Base-by-base conservation (phyloP, 2,329 filamentous ascomycete species). In the Cryphonectria naterciae region DNA sequence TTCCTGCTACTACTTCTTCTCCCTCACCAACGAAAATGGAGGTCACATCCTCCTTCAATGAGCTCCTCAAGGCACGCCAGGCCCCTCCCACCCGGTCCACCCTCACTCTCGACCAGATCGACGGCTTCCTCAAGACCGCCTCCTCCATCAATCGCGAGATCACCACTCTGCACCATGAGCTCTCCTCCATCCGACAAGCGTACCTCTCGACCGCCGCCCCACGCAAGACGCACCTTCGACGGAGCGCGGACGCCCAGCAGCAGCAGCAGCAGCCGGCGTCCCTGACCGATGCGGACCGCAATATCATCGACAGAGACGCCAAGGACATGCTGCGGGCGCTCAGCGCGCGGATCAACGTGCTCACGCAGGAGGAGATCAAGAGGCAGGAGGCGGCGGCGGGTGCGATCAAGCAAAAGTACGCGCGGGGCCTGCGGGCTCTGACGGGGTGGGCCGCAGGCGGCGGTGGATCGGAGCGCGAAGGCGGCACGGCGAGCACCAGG, bases 101-200 rank as follows among this genome's bases (percentile, higher is more conserved):
- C 73, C 85, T 85, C 74, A 83, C 79, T 70, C 76, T 85, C 65
- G 83, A 87, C 74, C 86, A 81, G 75, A 87, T 96, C 66, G 93
- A 98, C 79, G 92, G 92, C 77, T 99, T 98, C 79, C 85, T 98
- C 46, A 94, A 95, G 78, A 95, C 98, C 82, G 96, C 96, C 68
- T 96, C 97, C 82, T 89, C 92, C 79, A 98, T 98, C 80, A 96
- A 97, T 79, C 88, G 90, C 10, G 94, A 97, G 79, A 97, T 98
- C 73, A 83, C 88, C 73, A 93, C 92, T 66, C 89, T 99, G 49
- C 91, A 94, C 76, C 84, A 84, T 75, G 93, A 98, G 77, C 91
- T 99, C 28, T 90, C 89, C 78, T 89, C 91, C 72, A 94, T 97
- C 77, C 93, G 95, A 72, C 93, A 94, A 76, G 90, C 94, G 71